phyloP scores from a whole-genome alignment of 2,329 filamentous ascomycete genomes.

The Rhinocladiella mackenziei region DNA sequence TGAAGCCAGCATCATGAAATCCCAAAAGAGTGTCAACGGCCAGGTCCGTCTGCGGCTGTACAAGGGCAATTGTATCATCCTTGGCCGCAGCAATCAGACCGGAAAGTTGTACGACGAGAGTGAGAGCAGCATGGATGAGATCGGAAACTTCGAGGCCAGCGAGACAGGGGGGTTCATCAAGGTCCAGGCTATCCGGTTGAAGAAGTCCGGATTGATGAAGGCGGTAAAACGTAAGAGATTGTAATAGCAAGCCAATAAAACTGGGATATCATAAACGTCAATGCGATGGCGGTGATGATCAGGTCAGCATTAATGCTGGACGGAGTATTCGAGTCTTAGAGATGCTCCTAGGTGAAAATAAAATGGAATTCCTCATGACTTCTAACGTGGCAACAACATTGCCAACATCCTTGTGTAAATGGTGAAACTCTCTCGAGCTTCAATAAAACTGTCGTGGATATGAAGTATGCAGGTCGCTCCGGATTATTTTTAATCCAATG shows the following conservation, averaged over 20 bases:
- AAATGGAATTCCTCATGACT: no score
- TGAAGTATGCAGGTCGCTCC: no score
- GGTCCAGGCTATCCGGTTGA: constrained; percentile 38
- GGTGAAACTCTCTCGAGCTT: no score
- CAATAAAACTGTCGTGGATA: no score
- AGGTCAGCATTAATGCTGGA: no score
- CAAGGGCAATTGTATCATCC: constrained; percentile 61
- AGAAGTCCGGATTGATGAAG: constrained; percentile 45
- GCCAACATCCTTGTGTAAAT: no score
- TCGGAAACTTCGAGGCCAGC: constrained; percentile 62
- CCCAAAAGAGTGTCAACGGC: constrained; percentile 60
- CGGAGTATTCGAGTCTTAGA: no score
- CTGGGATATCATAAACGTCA: constrained; percentile 2
- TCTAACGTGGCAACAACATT: no score
- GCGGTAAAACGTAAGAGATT: constrained; percentile 27
- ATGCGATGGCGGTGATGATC: no score
- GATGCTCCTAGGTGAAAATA: no score
- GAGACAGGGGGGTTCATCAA: constrained; percentile 63
- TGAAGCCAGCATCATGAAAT: constrained; percentile 56
- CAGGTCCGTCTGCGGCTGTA: constrained; percentile 60
- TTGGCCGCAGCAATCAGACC: constrained; percentile 58
- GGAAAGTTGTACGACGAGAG: constrained; percentile 66
- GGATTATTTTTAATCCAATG: no score
- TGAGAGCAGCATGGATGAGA: constrained; percentile 66
- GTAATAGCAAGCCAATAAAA: constrained; percentile 2